phyloP scores from a whole-genome alignment of 768 basidiomycete species.

The Pseudohyphozyma bogoriensis region DNA sequence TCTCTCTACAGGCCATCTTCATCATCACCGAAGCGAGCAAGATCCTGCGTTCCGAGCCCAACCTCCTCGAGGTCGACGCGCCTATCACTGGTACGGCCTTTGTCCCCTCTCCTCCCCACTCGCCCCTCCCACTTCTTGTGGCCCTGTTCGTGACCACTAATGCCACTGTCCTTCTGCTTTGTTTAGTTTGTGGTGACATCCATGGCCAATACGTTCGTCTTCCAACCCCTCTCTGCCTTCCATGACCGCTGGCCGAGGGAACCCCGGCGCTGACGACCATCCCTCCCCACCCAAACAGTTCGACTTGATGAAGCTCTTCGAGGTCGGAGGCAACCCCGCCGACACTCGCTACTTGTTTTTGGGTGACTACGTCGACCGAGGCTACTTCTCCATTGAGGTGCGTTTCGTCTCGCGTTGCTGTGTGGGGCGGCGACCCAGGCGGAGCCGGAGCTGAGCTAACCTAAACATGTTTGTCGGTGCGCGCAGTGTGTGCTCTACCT shows the following conservation, averaged over 20 bases:
- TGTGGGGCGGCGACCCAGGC: too few relatives aligned
- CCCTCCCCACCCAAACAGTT: slow-evolving; percentile 47
- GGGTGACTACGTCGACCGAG: slow-evolving; percentile 86
- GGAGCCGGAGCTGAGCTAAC: too few relatives aligned
- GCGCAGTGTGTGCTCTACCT: slow-evolving; percentile 87
- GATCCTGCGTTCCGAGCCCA: slow-evolving; percentile 70
- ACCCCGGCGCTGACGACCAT: neutral
- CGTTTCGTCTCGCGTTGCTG: slow-evolving; percentile 22
- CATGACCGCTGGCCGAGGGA: neutral
- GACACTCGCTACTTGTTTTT: slow-evolving; percentile 87
- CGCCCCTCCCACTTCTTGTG: neutral
- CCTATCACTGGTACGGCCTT: slow-evolving; percentile 80
- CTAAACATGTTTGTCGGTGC: neutral
- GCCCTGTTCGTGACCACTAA: too few relatives aligned
- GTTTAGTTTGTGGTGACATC: slow-evolving; percentile 89
- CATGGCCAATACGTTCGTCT: slow-evolving; percentile 88
- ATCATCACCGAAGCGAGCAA: slow-evolving; percentile 83
- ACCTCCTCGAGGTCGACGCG: slow-evolving; percentile 87
- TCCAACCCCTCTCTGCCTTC: neutral
- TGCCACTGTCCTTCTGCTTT: neutral
- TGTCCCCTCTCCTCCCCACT: neutral
- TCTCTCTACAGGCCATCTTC: slow-evolving; percentile 62
- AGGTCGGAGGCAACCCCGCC: slow-evolving; percentile 87
- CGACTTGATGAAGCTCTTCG: slow-evolving; percentile 89
- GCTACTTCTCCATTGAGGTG: slow-evolving; percentile 88